A percentile compares a stretch with the other conserved stretches of the same genome.
Conservation (phyloP, 225 moss, liverwort and hornwort species). For the Ulota crispa region DNA sequence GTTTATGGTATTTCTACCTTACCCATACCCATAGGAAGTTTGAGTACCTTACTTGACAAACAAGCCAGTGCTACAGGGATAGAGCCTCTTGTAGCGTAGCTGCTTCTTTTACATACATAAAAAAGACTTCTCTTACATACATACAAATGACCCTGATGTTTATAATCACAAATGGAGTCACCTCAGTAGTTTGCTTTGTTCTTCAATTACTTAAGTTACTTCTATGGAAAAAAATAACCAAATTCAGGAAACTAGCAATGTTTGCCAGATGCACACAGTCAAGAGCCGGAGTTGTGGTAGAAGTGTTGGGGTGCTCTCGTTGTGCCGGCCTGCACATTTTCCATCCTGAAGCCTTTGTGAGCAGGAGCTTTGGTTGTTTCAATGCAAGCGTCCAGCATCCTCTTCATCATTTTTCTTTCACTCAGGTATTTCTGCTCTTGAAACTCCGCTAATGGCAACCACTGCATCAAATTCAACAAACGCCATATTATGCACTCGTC, state of each 20-base stretch:
- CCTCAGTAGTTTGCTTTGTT: background rate
- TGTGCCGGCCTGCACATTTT: constrained; percentile 42
- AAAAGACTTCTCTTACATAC: too few species aligned
- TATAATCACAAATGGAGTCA: background rate
- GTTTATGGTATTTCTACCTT: too few species aligned
- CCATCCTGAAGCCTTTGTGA: constrained; percentile 29
- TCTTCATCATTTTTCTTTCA: constrained; percentile 43
- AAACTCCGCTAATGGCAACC: constrained; percentile 40
- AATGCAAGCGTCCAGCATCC: constrained; percentile 54
- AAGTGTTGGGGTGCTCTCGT: constrained; percentile 40
- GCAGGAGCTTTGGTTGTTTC: background rate
- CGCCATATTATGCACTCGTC: background rate
- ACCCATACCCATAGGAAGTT: too few species aligned
- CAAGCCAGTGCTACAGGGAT: too few species aligned
- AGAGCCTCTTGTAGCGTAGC: too few species aligned
- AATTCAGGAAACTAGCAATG: background rate
- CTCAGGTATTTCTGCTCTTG: constrained; percentile 35
- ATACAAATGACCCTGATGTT: background rate
- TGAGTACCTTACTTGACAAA: too few species aligned
- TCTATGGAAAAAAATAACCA: background rate
- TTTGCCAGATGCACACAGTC: background rate
- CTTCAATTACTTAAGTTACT: background rate
- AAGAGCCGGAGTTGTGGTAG: constrained; percentile 31
- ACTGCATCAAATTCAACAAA: constrained; percentile 29
- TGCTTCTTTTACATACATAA: too few species aligned